Percentiles rank a stretch among this genome's conserved stretches.
phyloP scores from a whole-genome alignment of 2,329 filamentous ascomycete genomes.

The Camillea tinctor region DNA sequence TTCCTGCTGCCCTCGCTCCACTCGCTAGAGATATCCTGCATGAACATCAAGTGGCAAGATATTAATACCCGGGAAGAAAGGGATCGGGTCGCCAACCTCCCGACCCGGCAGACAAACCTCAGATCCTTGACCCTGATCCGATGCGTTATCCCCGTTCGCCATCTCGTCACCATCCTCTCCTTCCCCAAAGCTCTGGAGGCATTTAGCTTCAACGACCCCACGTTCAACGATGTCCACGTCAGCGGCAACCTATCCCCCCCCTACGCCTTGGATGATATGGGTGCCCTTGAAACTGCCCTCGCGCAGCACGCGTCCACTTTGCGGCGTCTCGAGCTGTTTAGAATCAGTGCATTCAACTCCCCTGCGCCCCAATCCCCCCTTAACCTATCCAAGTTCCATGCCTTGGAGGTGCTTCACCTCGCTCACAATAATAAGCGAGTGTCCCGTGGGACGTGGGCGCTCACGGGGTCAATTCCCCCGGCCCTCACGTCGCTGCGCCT shows the following conservation, averaged over 20 bases:
- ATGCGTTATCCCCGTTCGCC: neutral
- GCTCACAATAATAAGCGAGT: neutral
- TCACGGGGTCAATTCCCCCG: neutral
- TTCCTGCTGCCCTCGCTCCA: neutral
- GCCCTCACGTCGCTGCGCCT: neutral
- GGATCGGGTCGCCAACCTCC: neutral
- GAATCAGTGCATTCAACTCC: neutral
- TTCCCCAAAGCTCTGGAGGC: neutral
- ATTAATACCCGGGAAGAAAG: neutral
- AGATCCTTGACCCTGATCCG: neutral
- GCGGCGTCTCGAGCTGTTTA: neutral
- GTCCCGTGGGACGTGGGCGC: neutral
- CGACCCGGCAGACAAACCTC: neutral
- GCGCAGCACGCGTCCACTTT: neutral
- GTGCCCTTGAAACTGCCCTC: neutral
- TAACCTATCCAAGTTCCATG: neutral
- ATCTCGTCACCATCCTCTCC: neutral
- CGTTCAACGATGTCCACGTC: neutral
- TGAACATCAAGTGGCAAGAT: neutral
- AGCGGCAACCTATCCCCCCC: no score
- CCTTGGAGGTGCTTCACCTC: neutral
- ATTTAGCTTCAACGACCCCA: neutral
- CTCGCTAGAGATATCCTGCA: neutral
- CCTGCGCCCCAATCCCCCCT: neutral
- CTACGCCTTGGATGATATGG: neutral